phyloP scores from a whole-genome alignment of 2,329 filamentous ascomycete species.

The Dactylellina sp. region DNA sequence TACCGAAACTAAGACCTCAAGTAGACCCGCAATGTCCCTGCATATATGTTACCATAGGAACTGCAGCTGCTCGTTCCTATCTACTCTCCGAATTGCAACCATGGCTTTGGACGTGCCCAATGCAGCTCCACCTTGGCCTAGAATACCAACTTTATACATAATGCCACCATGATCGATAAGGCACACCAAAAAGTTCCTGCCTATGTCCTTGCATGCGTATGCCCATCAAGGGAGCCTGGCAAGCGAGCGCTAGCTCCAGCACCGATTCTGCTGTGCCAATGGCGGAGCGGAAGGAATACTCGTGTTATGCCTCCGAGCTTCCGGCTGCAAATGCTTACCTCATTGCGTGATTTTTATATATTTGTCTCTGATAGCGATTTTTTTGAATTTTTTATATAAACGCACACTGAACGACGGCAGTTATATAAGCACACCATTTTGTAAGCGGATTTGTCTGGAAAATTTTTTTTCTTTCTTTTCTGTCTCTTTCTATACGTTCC shows the following conservation, averaged over 20 bases:
- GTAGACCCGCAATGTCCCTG: constrained; percentile 1
- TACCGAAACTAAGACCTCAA: too few relatives aligned
- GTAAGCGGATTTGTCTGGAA: not conserved
- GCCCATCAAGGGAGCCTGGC: not conserved
- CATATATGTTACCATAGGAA: not conserved
- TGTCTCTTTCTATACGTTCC: not conserved
- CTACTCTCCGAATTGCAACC: not conserved
- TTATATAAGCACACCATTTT: not conserved
- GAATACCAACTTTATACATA: not conserved
- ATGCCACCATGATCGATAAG: constrained; percentile 25
- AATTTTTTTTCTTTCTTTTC: not conserved
- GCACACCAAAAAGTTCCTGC: not conserved
- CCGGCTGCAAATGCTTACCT: constrained; percentile 29
- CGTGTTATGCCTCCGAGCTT: constrained; percentile 41
- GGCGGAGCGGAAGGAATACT: constrained; percentile 45
- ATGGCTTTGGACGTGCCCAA: constrained; percentile 7
- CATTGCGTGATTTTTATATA: constrained; percentile 32
- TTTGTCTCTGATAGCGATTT: constrained; percentile 19
- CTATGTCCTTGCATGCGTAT: constrained; percentile 18
- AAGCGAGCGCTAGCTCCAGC: constrained; percentile 20
- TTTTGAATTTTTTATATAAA: not conserved
- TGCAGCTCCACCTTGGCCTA: constrained; percentile 9
- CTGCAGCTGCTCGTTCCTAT: too few relatives aligned
- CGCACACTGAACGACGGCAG: not conserved
- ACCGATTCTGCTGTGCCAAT: constrained; percentile 21